These are phyloP conservation scores for Ophiocordyceps camponoti-saundersi DNA, from an alignment of 2,329 filamentous ascomycete genomes.

Conservation along the genomic window DNA sequence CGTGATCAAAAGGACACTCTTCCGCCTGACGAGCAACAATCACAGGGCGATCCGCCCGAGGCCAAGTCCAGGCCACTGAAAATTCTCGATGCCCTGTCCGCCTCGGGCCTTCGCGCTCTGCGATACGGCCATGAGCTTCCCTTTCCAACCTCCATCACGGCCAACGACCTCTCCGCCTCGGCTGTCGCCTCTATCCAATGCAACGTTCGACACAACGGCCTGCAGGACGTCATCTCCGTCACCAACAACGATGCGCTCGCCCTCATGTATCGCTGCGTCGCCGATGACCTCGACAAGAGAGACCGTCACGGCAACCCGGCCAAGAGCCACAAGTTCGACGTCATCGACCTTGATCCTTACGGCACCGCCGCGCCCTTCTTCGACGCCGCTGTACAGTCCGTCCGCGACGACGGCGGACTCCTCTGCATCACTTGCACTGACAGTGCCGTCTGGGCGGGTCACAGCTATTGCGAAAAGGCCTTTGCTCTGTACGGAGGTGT, in stretches of 20 bases:
- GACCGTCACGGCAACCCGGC: conserved; percentile 20
- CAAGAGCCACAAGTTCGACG: conserved; percentile 53
- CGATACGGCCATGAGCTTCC: conserved; percentile 87
- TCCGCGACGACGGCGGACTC: conserved; percentile 71
- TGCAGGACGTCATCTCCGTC: conserved; percentile 53
- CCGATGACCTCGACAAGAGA: conserved; percentile 28
- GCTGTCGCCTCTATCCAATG: conserved; percentile 67
- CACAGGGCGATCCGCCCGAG: neutral
- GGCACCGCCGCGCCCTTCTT: conserved; percentile 86
- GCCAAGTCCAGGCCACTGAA: conserved; percentile 31
- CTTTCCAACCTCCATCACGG: conserved; percentile 63
- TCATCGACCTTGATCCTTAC: conserved; percentile 93
- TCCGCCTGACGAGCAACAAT: neutral
- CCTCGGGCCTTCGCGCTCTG: conserved; percentile 77
- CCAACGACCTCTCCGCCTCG: conserved; percentile 71
- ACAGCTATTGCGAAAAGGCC: conserved; percentile 85
- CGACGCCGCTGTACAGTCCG: conserved; percentile 73
- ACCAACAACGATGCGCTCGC: conserved; percentile 70
- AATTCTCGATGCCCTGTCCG: conserved; percentile 90
- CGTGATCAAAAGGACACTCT: conserved; percentile 14
- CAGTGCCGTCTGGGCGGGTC: conserved; percentile 85
- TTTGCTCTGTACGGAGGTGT: conserved; percentile 87
- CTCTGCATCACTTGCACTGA: conserved; percentile 95
- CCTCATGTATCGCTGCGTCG: conserved; percentile 71
- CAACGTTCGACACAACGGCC: conserved; percentile 71